Evolutionary conservation across 495 filamentous ascomycete species (phyloP).

Genomic region (Terfezia claveryi): DNA sequence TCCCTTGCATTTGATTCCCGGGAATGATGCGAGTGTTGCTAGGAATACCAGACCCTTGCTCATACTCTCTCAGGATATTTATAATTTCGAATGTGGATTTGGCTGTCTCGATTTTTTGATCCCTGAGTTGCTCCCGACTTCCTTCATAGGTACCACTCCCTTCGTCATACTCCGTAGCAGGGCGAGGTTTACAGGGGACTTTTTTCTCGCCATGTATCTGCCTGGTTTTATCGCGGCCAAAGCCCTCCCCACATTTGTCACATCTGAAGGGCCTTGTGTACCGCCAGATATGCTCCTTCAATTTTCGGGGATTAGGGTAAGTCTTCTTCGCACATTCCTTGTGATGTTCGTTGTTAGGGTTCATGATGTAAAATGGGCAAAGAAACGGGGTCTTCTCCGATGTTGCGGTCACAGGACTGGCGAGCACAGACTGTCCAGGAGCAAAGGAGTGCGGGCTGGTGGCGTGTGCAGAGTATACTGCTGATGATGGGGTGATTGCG

Average conservation of each 20-base stretch:
- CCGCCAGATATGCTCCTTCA: slow-evolving; percentile 19
- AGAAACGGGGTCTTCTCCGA: slow-evolving; percentile 8
- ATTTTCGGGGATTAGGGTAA: slow-evolving; percentile 17
- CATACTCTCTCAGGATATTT: slow-evolving; percentile 12
- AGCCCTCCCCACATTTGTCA: slow-evolving; percentile 11
- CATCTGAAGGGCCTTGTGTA: slow-evolving; percentile 18
- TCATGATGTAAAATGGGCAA: slow-evolving; percentile 10
- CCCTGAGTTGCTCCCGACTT: slow-evolving; percentile 9
- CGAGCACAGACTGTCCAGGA: neutral
- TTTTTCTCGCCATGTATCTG: slow-evolving; percentile 16
- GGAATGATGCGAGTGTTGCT: neutral
- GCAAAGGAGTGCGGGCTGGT: neutral
- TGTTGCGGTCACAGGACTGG: neutral
- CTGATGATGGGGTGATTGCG: neutral
- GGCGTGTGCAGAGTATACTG: neutral
- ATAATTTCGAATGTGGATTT: slow-evolving; percentile 17
- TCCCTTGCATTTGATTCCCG: neutral
- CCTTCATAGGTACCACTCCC: slow-evolving; percentile 6
- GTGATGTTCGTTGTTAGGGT: slow-evolving; percentile 1
- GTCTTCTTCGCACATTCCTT: slow-evolving; percentile 9
- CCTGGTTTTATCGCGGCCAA: slow-evolving; percentile 18
- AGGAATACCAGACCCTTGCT: slow-evolving; percentile 1
- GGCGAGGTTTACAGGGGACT: slow-evolving; percentile 9
- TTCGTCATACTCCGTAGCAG: neutral
- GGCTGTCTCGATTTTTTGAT: slow-evolving; percentile 10